These are phyloP conservation scores for Acacia confusa DNA, from an alignment of 306 rosid genomes.

Conservation along the genomic window DNA sequence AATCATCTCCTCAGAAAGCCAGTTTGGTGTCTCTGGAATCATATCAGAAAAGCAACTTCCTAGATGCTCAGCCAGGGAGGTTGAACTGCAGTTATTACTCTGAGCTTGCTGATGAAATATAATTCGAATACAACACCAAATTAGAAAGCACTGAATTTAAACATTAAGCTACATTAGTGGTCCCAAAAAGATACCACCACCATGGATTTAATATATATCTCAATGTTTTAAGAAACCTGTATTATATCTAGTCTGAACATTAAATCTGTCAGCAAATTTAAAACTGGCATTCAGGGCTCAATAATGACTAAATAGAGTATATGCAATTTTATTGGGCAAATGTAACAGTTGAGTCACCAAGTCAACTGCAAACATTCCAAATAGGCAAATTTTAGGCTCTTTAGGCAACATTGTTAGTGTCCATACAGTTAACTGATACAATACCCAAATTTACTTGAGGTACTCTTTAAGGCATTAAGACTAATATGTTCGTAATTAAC, in stretches of 20 bases:
- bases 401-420: not conserved
- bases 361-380: not conserved
- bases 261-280: not conserved
- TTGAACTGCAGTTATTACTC: conserved; percentile 46
- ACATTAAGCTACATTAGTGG: not conserved
- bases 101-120: conserved; percentile 60
- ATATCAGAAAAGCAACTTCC: conserved; percentile 45
- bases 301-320: not conserved
- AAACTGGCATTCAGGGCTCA: not conserved
- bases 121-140: conserved; percentile 24
- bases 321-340: not conserved
- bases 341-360: not conserved
- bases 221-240: not conserved
- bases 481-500: not conserved
- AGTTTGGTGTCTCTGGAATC: conserved; percentile 67
- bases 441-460: not conserved
- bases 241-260: not conserved
- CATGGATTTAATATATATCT: not conserved
- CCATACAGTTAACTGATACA: not conserved
- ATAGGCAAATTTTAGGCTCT: not conserved
- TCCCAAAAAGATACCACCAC: not conserved
- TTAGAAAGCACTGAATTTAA: conserved; percentile 25
- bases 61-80: conserved; percentile 58
- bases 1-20: conserved; percentile 88
- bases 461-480: not conserved